Conservation (phyloP, 768 basidiomycete species). For the Pholiota conissans region DNA sequence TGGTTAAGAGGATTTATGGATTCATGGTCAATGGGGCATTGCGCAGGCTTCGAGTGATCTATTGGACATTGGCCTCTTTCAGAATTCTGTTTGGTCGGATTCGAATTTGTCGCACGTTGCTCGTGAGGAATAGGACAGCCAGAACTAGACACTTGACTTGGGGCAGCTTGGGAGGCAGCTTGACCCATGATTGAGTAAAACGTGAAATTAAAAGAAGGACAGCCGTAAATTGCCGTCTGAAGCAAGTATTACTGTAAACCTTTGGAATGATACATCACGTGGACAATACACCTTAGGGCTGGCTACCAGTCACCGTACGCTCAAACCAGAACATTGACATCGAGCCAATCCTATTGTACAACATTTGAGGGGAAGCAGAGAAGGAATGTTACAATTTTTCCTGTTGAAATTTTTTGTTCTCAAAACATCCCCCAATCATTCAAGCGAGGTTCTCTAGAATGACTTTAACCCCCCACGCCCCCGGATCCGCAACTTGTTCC, state of each 20-base stretch:
- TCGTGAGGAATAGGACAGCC: slow-evolving; percentile 44
- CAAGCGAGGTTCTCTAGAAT: slow-evolving; percentile 57
- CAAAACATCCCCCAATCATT: no score
- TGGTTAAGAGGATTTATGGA: slow-evolving; percentile 75
- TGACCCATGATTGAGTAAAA: slow-evolving; percentile 36
- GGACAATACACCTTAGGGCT: no score
- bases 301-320: no score
- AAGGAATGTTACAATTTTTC: no score
- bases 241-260: no score
- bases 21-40: slow-evolving; percentile 66
- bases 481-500: slow-evolving; percentile 77
- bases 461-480: slow-evolving; percentile 87
- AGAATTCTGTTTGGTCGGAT: slow-evolving; percentile 21
- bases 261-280: neutral
- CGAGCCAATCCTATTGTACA: no score
- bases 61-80: slow-evolving; percentile 42
- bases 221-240: neutral
- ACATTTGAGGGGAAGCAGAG: no score
- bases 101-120: slow-evolving; percentile 7
- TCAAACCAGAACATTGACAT: no score
- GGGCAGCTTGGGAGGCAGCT: slow-evolving; percentile 40
- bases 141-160: slow-evolving; percentile 19
- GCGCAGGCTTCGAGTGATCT: slow-evolving; percentile 41
- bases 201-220: neutral
- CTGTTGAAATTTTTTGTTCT: no score